Evolutionary conservation across 305 asterid genomes (phyloP).

Genomic region (Fraxinus albicans): DNA sequence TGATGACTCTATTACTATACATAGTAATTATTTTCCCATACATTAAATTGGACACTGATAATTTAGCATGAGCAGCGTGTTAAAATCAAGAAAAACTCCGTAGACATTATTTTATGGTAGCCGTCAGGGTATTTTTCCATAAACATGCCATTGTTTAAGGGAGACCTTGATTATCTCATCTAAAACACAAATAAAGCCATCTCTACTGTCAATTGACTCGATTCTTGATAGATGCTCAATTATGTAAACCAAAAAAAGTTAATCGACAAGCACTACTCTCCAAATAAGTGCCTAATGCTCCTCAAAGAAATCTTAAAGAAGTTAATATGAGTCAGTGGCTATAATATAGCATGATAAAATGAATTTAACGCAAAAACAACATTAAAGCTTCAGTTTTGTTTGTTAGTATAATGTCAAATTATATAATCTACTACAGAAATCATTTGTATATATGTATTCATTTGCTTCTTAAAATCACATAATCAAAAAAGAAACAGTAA

Average conservation of each 20-base stretch:
- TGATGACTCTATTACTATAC: background rate
- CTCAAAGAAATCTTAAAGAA: background rate
- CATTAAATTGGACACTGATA: background rate
- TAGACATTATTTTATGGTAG: too few species aligned
- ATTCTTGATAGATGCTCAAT: background rate
- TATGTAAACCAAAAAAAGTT: background rate
- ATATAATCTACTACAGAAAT: background rate
- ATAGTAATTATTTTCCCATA: background rate
- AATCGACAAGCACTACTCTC: background rate
- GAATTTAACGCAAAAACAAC: background rate
- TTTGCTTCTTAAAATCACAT: background rate
- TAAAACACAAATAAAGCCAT: background rate
- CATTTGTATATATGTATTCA: background rate
- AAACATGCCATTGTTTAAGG: background rate
- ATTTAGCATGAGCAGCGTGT: background rate
- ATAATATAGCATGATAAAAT: background rate
- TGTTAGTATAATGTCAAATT: background rate
- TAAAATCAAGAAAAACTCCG: background rate
- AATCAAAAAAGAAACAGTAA: background rate
- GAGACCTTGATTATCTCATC: background rate
- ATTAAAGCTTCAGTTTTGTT: background rate
- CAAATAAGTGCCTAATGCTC: background rate
- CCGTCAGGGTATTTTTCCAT: background rate
- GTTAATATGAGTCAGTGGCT: background rate
- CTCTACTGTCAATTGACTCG: background rate